Evolutionary conservation across 495 filamentous ascomycete genomes (phyloP).

Genomic region (Xanthoparmelia taractica): DNA sequence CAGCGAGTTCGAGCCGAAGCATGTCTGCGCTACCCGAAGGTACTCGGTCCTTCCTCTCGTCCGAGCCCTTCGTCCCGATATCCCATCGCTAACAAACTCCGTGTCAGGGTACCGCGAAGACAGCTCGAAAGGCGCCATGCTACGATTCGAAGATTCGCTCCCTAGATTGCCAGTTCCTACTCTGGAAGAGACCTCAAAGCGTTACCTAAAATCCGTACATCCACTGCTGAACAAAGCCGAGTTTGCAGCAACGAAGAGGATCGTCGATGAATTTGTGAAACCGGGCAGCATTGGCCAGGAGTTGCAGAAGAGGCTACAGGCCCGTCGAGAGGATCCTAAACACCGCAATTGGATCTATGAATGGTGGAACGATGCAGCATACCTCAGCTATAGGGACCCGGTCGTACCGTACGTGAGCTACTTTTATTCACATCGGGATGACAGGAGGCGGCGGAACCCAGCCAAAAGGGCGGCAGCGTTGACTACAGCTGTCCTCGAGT

Average conservation of each 20-base stretch:
- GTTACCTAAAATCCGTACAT: slow-evolving; percentile 89
- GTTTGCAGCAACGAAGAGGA: slow-evolving; percentile 68
- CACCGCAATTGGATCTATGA: slow-evolving; percentile 90
- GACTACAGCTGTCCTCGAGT: slow-evolving; percentile 74
- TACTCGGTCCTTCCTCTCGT: slow-evolving; percentile 28
- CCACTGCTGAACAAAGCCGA: slow-evolving; percentile 68
- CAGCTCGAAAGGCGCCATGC: slow-evolving; percentile 80
- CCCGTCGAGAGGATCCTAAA: slow-evolving; percentile 73
- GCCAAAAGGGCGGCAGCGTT: slow-evolving; percentile 89
- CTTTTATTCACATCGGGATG: slow-evolving; percentile 97
- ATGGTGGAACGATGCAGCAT: slow-evolving; percentile 96
- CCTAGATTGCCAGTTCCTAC: slow-evolving; percentile 85
- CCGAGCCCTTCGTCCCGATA: slow-evolving; percentile 11
- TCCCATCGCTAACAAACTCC: not conserved
- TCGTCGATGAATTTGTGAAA: slow-evolving; percentile 73
- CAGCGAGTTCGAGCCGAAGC: slow-evolving; percentile 45
- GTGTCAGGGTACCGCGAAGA: slow-evolving; percentile 82
- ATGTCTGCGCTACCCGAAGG: slow-evolving; percentile 52
- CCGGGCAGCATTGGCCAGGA: slow-evolving; percentile 74
- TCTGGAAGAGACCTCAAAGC: slow-evolving; percentile 82
- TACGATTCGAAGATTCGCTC: slow-evolving; percentile 93
- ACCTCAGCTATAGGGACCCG: slow-evolving; percentile 88
- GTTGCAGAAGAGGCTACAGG: slow-evolving; percentile 81
- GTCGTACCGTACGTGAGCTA: slow-evolving; percentile 98
- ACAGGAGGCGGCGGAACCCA: slow-evolving; percentile 78